Evolutionary conservation across 768 basidiomycete species (phyloP).

Genomic region (Pisolithus albus): DNA sequence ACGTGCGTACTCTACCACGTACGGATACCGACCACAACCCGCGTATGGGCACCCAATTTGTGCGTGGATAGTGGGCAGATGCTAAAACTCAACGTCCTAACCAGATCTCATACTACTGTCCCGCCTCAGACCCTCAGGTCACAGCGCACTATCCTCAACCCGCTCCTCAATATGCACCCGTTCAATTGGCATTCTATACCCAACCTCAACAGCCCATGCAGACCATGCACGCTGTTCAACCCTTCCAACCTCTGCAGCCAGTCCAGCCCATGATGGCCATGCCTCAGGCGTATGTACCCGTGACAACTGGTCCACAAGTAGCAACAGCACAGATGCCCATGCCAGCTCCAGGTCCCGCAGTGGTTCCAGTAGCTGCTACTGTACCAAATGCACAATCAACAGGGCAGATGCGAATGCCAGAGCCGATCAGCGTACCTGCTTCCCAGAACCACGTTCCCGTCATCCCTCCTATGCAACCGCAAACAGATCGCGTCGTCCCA

Average conservation of each 20-base stretch:
- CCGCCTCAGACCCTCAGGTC: conserved; percentile 20
- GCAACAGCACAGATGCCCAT: neutral
- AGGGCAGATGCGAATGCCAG: conserved; percentile 15
- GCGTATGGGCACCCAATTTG: conserved; percentile 19
- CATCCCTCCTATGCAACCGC: conserved; percentile 12
- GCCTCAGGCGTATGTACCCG: conserved; percentile 22
- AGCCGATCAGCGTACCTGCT: conserved; percentile 3
- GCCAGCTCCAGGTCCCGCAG: conserved; percentile 8
- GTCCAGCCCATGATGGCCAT: conserved; percentile 9
- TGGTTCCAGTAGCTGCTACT: conserved; percentile 1
- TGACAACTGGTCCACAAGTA: conserved; percentile 15
- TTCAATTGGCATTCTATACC: conserved; percentile 15
- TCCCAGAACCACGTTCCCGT: conserved; percentile 1
- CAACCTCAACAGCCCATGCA: conserved; percentile 25
- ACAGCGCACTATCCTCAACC: conserved; percentile 15
- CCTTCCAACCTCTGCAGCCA: neutral
- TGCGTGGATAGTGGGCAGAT: conserved; percentile 7
- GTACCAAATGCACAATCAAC: conserved; percentile 14
- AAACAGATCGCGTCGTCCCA: conserved; percentile 8
- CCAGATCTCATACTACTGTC: neutral
- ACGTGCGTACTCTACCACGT: conserved; percentile 11
- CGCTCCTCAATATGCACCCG: conserved; percentile 21
- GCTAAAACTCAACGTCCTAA: conserved; percentile 9
- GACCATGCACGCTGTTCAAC: neutral
- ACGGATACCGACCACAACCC: conserved; percentile 7